Evolutionary conservation across 2,329 filamentous ascomycete species (phyloP).

Genomic region (Penicillium freii): DNA sequence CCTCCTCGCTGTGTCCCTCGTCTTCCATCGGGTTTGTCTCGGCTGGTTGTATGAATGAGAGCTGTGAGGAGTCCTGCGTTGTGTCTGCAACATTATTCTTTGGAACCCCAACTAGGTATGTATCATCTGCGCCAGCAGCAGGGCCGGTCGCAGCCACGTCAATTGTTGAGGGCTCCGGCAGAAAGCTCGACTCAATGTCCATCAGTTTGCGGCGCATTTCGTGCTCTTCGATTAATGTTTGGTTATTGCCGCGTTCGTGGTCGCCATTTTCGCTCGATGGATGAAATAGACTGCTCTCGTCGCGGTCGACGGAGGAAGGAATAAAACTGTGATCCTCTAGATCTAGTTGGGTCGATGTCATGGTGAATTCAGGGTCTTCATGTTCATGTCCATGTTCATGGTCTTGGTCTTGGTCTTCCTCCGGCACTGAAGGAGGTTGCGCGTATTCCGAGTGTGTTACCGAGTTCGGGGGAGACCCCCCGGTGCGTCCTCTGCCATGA

Average conservation of each 20-base stretch:
- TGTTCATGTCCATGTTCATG: slow-evolving; percentile 15
- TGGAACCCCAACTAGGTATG: slow-evolving; percentile 42
- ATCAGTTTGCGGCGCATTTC: slow-evolving; percentile 60
- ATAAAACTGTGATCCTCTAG: slow-evolving; percentile 31
- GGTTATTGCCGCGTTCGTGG: slow-evolving; percentile 37
- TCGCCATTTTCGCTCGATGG: slow-evolving; percentile 34
- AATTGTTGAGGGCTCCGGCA: slow-evolving; percentile 54
- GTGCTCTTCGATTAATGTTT: slow-evolving; percentile 52
- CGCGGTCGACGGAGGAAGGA: slow-evolving; percentile 35
- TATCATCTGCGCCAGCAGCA: slow-evolving; percentile 42
- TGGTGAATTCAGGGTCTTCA: slow-evolving; percentile 19
- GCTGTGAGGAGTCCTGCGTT: slow-evolving; percentile 21
- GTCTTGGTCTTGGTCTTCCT: slow-evolving; percentile 17
- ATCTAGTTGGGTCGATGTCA: slow-evolving; percentile 19
- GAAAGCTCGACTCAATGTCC: slow-evolving; percentile 63
- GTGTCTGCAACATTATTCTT: slow-evolving; percentile 22
- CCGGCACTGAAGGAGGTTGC: slow-evolving; percentile 9
- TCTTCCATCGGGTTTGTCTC: slow-evolving; percentile 22
- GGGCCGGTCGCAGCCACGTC: slow-evolving; percentile 32
- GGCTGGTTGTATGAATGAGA: slow-evolving; percentile 28
- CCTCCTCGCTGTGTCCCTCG: slow-evolving; percentile 7
- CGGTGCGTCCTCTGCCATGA: slow-evolving; percentile 33
- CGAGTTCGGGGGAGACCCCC: slow-evolving; percentile 24
- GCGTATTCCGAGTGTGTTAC: slow-evolving; percentile 10
- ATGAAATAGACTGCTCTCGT: slow-evolving; percentile 35